Evolutionary conservation across 176 grass and related monocot species (phyloP).

Genomic region (Ampelocalamus luodianensis): DNA sequence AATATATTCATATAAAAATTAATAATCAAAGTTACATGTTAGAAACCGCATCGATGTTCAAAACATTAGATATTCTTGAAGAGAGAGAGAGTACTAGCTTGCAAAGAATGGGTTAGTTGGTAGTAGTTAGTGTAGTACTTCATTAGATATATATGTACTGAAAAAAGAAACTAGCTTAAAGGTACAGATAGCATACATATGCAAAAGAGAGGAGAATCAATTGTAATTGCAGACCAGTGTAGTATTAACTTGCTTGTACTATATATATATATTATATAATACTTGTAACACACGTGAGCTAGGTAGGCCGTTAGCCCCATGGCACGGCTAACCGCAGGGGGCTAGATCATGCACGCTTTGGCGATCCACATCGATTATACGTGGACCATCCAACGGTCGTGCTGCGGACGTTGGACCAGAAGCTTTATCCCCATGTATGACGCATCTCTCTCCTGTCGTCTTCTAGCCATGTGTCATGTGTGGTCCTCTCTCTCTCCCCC

Average conservation of each 20-base stretch:
- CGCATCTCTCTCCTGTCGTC: neutral
- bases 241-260: neutral
- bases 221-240: neutral
- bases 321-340: neutral
- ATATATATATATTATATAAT: no score
- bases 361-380: constrained; percentile 43
- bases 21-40: no score
- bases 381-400: constrained; percentile 61
- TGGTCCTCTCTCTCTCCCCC: constrained; percentile 24
- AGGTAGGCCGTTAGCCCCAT: neutral
- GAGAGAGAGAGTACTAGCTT: neutral
- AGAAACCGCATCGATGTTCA: no score
- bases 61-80: no score
- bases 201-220: neutral
- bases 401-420: constrained; percentile 62
- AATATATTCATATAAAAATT: no score
- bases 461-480: neutral
- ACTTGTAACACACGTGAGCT: constrained; percentile 11
- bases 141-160: neutral
- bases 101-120: neutral
- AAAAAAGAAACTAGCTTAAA: neutral
- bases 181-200: neutral
- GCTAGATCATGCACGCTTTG: neutral
- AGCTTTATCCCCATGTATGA: constrained; percentile 26
- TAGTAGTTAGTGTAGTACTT: neutral